phyloP scores from a whole-genome alignment of 108 stramenopile genomes.

The Epipyxis sp. region DNA sequence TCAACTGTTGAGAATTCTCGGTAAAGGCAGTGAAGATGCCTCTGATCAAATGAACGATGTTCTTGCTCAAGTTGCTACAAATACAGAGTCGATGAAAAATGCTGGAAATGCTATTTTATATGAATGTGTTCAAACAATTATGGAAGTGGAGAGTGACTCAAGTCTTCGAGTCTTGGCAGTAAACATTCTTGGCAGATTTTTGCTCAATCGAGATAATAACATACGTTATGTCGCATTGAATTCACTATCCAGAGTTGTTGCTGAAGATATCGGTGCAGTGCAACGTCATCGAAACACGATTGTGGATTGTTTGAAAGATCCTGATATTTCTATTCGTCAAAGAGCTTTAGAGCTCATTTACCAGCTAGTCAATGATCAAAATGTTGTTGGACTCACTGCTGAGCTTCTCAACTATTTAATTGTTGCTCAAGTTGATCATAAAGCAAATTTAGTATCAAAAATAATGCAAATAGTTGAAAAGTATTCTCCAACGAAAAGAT shows the following conservation, averaged over 20 bases:
- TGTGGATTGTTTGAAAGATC: constrained; percentile 97
- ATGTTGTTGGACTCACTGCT: constrained; percentile 77
- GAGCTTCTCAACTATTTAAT: constrained; percentile 98
- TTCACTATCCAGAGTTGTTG: constrained; percentile 66
- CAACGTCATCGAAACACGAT: constrained; percentile 86
- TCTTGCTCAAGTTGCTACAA: constrained; percentile 96
- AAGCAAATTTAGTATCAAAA: constrained; percentile 76
- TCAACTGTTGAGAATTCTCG: constrained; percentile 78
- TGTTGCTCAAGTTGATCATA: constrained; percentile 85
- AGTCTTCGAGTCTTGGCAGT: constrained; percentile 91
- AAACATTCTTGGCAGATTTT: constrained; percentile 96
- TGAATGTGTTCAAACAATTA: constrained; percentile 96
- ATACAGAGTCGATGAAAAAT: constrained; percentile 95
- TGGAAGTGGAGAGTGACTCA: constrained; percentile 89
- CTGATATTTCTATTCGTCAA: constrained; percentile 95
- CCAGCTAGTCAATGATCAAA: constrained; percentile 83
- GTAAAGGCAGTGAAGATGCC: constrained; percentile 69
- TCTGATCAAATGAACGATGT: constrained; percentile 91
- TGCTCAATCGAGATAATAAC: constrained; percentile 98
- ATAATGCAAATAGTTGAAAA: constrained; percentile 79
- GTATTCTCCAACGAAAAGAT: constrained; percentile 78
- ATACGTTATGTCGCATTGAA: constrained; percentile 98
- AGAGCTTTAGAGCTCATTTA: constrained; percentile 96
- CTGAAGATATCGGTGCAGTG: constrained; percentile 63
- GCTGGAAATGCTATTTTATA: constrained; percentile 98